A percentile compares a stretch with the other conserved stretches of the same genome.
Evolutionary conservation across 2,329 filamentous ascomycete species (phyloP).

Genomic region (Aspergillus thermomutatus): DNA sequence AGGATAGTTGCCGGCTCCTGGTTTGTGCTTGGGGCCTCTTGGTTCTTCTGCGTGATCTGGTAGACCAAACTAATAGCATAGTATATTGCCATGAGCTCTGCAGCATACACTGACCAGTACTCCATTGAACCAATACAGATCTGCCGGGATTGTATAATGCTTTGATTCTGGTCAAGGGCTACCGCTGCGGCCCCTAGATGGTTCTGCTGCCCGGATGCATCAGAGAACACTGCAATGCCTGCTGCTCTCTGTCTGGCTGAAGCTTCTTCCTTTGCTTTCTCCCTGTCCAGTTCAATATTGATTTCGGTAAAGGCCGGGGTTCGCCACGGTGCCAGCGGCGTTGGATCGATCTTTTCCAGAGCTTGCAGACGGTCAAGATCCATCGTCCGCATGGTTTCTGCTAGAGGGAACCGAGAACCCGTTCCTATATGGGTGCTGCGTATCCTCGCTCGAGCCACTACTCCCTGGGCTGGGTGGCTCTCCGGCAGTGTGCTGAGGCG

Average conservation of each 20-base stretch:
- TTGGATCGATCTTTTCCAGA: conserved; percentile 24
- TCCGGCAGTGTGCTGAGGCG: too few relatives aligned
- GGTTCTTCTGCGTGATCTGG: neutral
- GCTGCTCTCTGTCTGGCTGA: neutral
- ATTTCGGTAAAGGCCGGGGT: conserved; percentile 18
- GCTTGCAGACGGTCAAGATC: conserved; percentile 10
- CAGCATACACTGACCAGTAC: conserved; percentile 12
- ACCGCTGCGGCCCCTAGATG: conserved; percentile 8
- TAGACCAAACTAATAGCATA: conserved; percentile 10
- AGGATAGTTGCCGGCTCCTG: conserved; percentile 13
- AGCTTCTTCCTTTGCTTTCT: conserved; percentile 10
- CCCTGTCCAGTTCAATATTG: conserved; percentile 19
- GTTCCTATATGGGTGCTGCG: too few relatives aligned
- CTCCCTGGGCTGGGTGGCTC: too few relatives aligned
- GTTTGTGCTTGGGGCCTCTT: neutral
- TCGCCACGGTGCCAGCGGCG: conserved; percentile 18
- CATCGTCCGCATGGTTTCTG: conserved; percentile 18
- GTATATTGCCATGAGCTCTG: conserved; percentile 15
- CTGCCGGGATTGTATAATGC: conserved; percentile 9
- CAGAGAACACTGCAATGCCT: conserved; percentile 3
- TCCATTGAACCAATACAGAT: conserved; percentile 9
- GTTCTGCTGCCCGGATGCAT: conserved; percentile 10
- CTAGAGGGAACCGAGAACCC: conserved; percentile 15
- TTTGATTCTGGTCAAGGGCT: conserved; percentile 6
- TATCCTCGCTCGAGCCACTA: too few relatives aligned